A percentile compares a stretch with the other conserved stretches of the same genome.
Conservation (phyloP, 2,329 filamentous ascomycete species). For the Sporothrix protearum region DNA sequence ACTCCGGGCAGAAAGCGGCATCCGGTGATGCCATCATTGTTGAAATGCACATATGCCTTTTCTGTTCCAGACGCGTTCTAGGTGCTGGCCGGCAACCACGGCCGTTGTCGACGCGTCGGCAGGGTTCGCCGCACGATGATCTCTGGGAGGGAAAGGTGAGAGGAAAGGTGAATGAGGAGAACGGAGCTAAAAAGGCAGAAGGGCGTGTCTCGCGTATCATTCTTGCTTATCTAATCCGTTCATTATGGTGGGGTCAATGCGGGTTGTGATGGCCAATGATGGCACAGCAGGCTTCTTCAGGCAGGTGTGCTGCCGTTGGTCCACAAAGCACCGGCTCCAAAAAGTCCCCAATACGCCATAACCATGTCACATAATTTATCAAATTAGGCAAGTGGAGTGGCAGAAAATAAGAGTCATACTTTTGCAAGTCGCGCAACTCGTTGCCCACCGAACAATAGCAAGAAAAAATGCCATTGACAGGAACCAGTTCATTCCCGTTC, state of each 20-base stretch:
- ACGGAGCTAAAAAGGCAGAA: neutral
- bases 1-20: neutral
- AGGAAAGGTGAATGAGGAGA: neutral
- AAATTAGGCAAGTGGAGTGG: slow-evolving; percentile 14
- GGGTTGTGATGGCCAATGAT: too few species aligned
- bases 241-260: neutral
- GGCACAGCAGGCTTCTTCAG: neutral
- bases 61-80: neutral
- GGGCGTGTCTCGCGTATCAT: too few species aligned
- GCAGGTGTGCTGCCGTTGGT: neutral
- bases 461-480: slow-evolving; percentile 11
- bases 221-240: neutral
- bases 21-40: neutral
- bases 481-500: neutral
- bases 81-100: neutral
- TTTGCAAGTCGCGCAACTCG: slow-evolving; percentile 11
- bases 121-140: neutral
- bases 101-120: neutral
- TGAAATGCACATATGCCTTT: too few species aligned
- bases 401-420: slow-evolving; percentile 19
- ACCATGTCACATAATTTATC: neutral
- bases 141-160: neutral
- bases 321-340: neutral
- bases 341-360: neutral
- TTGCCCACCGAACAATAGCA: slow-evolving; percentile 16